Base-by-base conservation (phyloP, 176 grass and related monocot genomes). In the Elaeis guineensis region DNA sequence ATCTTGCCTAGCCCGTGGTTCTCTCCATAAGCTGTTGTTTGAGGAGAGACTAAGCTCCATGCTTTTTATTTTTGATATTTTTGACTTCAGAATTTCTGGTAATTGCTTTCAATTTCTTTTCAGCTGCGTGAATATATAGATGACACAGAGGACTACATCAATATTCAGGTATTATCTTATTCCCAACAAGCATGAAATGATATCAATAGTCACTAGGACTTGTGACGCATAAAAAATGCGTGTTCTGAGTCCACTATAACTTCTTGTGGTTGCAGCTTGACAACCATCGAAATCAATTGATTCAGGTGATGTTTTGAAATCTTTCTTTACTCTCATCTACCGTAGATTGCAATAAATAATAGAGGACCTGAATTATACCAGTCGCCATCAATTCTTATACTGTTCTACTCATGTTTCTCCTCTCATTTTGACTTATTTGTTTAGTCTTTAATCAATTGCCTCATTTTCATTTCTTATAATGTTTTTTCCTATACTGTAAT, bases 271-370 rank as follows among this genome's bases (percentile, higher is more conserved):
- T 66, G 67, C 79, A 98, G 94, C 94, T 98, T 66, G 94, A 93
- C 69, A 98, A 98, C 71, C 94, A 93, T 70, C 88, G 94, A 80
- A 98, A 98, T 85, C 94, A 93, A 75, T 88, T 98, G 75, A 98
- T 98, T 89, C 94, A 98, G 94, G 94, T 98, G 73, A 72, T 55
- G 21, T 62, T 12, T 17, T 22, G 54, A 1, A 51, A 50, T 19
- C 71, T 62, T 25, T 12, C 62, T 22, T 7, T n/a, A 12, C 52
- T 61, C 7, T 6, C 61, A 24, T 19, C 23, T 50, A 25, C 2
- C 51, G 1, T 25, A 50, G 23, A 44, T 44, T 14, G 35, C 35
- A 44, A 14, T 44, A 44, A 44, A 44, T 14, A 44, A 3, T 44
- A 14, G 35, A 44, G 9, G 9, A 12, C 11, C 35, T 44, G 35